Conservation (phyloP, 2,329 filamentous ascomycete species). For the Colletotrichum nymphaeae region DNA sequence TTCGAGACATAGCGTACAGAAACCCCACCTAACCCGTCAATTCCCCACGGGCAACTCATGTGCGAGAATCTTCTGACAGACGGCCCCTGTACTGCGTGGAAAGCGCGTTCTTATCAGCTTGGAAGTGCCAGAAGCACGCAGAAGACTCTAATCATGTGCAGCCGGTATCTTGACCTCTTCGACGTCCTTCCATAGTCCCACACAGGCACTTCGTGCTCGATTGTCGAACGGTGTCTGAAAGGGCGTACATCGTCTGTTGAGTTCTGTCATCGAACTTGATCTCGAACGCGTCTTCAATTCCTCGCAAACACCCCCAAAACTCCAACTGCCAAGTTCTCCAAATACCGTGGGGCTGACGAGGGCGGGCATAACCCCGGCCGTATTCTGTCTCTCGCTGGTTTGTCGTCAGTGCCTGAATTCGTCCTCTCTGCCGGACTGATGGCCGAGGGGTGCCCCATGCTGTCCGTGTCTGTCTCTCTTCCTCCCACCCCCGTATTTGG, state of each 20-base stretch:
- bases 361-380: slow-evolving; percentile 18
- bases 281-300: background rate
- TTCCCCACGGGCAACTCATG: slow-evolving; percentile 10
- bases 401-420: too few relatives aligned
- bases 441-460: background rate
- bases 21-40: background rate
- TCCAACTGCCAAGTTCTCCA: background rate
- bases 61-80: slow-evolving; percentile 32
- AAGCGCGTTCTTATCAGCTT: background rate
- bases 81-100: slow-evolving; percentile 8
- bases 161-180: background rate
- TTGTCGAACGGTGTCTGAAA: background rate
- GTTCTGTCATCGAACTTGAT: slow-evolving; percentile 8
- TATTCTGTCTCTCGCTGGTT: background rate
- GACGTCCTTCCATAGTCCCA: slow-evolving; percentile 9
- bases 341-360: background rate
- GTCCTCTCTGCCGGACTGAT: slow-evolving; percentile 1
- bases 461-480: too few relatives aligned
- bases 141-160: background rate
- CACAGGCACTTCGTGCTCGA: background rate
- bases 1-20: background rate
- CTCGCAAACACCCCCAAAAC: background rate
- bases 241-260: slow-evolving; percentile 1
- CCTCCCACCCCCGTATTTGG: too few relatives aligned
- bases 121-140: background rate